Evolutionary conservation across 352 stramenopile species (phyloP), one percentile per base, ranked within the genome.

Genomic region (Globisporangium nunn): DNA sequence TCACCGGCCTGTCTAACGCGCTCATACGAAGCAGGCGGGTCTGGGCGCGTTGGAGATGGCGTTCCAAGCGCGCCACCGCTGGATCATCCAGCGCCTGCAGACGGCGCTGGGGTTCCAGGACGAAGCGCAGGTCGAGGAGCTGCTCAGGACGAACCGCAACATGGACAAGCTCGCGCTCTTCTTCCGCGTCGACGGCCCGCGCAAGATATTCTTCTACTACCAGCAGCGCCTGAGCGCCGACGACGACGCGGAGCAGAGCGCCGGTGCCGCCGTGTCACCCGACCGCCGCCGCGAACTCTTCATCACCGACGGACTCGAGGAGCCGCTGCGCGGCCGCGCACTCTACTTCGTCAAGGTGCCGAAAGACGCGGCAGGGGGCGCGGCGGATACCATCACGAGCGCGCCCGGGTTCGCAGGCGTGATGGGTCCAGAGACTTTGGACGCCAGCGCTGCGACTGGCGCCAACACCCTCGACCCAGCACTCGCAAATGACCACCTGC

Each of bases 81-180:
- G 83, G 83, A 77, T 91, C 62, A 88, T 93, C 55, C 81, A 91
- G 75, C 81, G 83, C 31, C 59, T 93, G 51, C 81, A 93, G 60
- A 68, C 81, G 14, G 66, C 74, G 6, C 67, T 93, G n/a, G 78
- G 79, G 15, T 89, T 93, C 59, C 62, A 69, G 5, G 81, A 91
- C 49, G 83, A 91, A 53, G 64, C 70, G 40, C 77, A 90, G 35
- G 74, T 93, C 18, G 81, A 93, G 58, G 83, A 91, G 57, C 72
- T 90, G 8, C 67, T 93, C 68, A 85, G 81, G 56, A 76, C 72
- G 50, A 91, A 91, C 62, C 67, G 72, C 54, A 89, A 86, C 67
- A 90, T 93, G 80, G 83, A 90, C 15, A 72, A 71, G 43, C 77
- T 93, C 50, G 57, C 67, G 49, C 67, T 64, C 31, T 93, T 93